Conservation (phyloP, 257 asterid genomes). For the Solanum piurae region DNA sequence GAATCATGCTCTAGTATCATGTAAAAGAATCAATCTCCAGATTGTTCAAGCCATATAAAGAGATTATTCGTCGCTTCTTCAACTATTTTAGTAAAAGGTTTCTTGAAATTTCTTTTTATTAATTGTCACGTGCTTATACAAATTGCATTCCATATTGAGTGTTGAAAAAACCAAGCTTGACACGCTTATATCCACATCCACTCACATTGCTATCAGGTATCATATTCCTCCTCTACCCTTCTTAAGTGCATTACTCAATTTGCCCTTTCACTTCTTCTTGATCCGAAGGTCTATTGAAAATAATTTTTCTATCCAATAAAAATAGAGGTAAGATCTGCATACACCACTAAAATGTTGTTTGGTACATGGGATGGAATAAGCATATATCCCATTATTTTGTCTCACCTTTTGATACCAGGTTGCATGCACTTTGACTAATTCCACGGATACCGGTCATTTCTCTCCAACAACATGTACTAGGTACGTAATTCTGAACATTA, state of each 20-base stretch:
- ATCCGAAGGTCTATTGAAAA: neutral
- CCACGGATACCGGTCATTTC: fast-evolving
- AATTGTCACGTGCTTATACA: neutral
- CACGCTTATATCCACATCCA: neutral
- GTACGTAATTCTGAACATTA: neutral
- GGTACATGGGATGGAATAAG: neutral
- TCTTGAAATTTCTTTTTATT: neutral
- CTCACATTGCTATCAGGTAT: neutral
- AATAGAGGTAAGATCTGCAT: neutral
- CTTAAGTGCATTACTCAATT: neutral
- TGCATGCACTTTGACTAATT: neutral
- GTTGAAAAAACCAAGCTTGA: neutral
- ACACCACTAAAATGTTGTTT: neutral
- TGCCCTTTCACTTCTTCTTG: neutral
- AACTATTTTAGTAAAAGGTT: neutral
- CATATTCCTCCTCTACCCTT: neutral
- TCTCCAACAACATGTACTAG: neutral
- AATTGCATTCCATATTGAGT: neutral
- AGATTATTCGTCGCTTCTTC: neutral
- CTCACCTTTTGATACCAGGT: neutral
- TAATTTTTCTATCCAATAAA: neutral
- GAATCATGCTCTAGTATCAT: neutral
- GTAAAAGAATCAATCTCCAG: neutral
- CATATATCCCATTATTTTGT: neutral
- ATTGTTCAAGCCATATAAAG: neutral